Evolutionary conservation across 768 basidiomycete species (phyloP).

Genomic region (Naematelia encephala): DNA sequence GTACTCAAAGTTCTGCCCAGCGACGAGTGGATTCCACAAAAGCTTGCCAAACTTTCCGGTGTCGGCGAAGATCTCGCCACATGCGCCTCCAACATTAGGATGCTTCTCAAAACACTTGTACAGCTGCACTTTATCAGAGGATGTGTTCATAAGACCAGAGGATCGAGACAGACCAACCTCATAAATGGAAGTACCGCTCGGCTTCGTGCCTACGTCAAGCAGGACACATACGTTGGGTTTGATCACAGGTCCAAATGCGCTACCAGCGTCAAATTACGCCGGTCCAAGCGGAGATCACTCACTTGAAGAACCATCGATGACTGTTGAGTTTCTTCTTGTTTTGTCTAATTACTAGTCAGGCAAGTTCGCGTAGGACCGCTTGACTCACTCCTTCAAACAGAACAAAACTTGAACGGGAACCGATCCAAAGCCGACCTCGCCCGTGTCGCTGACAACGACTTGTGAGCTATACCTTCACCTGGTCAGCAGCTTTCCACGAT

Average conservation of each 20-base stretch:
- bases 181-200: conserved; percentile 44
- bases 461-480: conserved; percentile 68
- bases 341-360: conserved; percentile 12
- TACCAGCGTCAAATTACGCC: conserved; percentile 3
- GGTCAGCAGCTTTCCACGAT: conserved; percentile 48
- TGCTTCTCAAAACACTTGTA: conserved; percentile 48
- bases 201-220: conserved; percentile 49
- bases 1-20: conserved; percentile 48
- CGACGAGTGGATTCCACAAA: conserved; percentile 45
- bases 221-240: conserved; percentile 49
- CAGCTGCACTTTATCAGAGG: conserved; percentile 13
- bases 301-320: conserved; percentile 49
- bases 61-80: conserved; percentile 46
- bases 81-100: conserved; percentile 45
- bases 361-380: conserved; percentile 11
- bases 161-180: conserved; percentile 15
- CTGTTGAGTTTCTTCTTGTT: conserved; percentile 50
- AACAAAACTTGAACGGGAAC: conserved; percentile 57
- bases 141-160: background rate
- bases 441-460: conserved; percentile 71
- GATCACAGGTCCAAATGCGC: conserved; percentile 45
- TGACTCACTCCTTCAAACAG: conserved; percentile 77
- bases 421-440: conserved; percentile 60
- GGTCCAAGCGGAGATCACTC: background rate
- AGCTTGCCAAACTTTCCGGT: conserved; percentile 39